A percentile compares a stretch with the other conserved stretches of the same genome.
phyloP scores from a whole-genome alignment of 257 asterid species.

The Solanum etuberosum region DNA sequence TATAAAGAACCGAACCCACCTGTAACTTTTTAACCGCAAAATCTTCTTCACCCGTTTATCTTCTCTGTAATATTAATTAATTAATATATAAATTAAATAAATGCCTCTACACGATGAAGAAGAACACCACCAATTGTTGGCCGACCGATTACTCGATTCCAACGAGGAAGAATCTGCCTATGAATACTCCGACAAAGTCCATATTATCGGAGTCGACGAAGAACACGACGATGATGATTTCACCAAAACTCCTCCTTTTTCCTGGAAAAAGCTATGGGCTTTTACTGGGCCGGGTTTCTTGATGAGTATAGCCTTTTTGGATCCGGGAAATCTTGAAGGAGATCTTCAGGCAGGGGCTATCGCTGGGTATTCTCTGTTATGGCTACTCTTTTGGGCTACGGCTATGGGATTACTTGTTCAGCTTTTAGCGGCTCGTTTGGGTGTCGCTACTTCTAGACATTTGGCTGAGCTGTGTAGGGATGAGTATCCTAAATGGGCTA shows the following conservation, averaged over 20 bases:
- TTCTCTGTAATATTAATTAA: neutral
- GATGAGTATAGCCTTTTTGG: constrained; percentile 76
- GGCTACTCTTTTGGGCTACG: constrained; percentile 87
- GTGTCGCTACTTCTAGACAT: constrained; percentile 71
- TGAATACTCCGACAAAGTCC: constrained; percentile 42
- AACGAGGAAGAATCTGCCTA: constrained; percentile 39
- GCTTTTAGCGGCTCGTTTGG: constrained; percentile 59
- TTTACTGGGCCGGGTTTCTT: constrained; percentile 80
- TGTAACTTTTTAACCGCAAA: neutral
- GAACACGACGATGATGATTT: constrained; percentile 41
- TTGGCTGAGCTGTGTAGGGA: constrained; percentile 72
- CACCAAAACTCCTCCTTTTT: constrained; percentile 42
- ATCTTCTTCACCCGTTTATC: neutral
- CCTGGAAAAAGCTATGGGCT: constrained; percentile 77
- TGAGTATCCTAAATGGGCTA: constrained; percentile 76
- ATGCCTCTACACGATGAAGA: constrained; percentile 22
- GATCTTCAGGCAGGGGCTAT: constrained; percentile 84
- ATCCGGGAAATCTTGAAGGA: constrained; percentile 82
- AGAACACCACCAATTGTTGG: neutral
- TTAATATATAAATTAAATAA: neutral
- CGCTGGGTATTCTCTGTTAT: constrained; percentile 63
- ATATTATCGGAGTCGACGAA: constrained; percentile 42
- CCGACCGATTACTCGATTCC: neutral
- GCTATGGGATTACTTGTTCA: constrained; percentile 67
- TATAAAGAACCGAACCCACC: neutral